Evolutionary conservation across 306 rosid species (phyloP).

Genomic region (Cotoneaster glaucophyllus): DNA sequence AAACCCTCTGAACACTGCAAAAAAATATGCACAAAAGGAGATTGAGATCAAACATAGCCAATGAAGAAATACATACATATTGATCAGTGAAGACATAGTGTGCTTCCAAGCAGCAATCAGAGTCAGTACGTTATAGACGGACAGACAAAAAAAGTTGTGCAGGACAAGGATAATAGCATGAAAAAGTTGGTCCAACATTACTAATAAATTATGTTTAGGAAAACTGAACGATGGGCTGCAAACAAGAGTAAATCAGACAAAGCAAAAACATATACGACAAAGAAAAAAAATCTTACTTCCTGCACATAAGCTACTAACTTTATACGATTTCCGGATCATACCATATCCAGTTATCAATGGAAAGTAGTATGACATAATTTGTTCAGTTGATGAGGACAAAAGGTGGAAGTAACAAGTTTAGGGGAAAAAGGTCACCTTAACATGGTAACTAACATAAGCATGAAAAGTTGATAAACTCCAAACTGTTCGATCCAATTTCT

Average conservation of each 20-base stretch:
- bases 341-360: not conserved
- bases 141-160: not conserved
- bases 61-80: not conserved
- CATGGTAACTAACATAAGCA: slow-evolving; percentile 96
- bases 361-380: not conserved
- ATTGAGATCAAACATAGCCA: slow-evolving; percentile 4
- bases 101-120: not conserved
- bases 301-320: not conserved
- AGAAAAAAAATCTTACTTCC: not conserved
- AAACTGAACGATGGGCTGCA: not conserved
- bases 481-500: slow-evolving; percentile 69
- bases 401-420: not conserved
- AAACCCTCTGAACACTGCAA: slow-evolving; percentile 89
- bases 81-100: not conserved
- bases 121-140: not conserved
- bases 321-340: not conserved
- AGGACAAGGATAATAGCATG: not conserved
- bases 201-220: not conserved
- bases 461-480: slow-evolving; percentile 92
- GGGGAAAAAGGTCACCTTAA: slow-evolving; percentile 54
- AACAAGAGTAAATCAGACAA: not conserved
- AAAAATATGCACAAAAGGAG: slow-evolving; percentile 7
- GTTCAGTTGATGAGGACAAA: not conserved
- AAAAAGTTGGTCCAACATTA: not conserved
- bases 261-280: not conserved